Conservation (phyloP, 164 flowering plant species). For the Stephania cephalantha region DNA sequence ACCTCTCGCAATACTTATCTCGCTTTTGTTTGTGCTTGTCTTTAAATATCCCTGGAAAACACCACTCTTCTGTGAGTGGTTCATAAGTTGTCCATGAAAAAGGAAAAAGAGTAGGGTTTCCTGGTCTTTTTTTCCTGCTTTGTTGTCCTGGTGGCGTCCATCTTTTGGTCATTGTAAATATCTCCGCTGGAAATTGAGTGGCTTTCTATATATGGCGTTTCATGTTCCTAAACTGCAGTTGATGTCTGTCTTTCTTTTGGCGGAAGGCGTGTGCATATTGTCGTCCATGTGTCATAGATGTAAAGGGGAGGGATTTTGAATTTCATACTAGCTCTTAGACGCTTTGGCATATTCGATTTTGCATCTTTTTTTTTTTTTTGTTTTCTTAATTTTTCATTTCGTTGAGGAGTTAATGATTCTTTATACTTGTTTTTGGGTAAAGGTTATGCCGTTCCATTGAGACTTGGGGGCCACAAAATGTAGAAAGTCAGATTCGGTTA, state of each 20-base stretch:
- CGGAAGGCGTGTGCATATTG: not conserved
- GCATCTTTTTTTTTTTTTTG: not conserved
- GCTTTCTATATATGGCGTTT: not conserved
- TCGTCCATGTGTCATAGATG: not conserved
- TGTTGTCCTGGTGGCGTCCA: not conserved
- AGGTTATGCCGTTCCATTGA: too few species aligned
- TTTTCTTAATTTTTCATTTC: not conserved
- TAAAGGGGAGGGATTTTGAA: not conserved
- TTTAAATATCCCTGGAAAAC: not conserved
- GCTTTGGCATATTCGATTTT: not conserved
- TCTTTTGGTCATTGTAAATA: not conserved
- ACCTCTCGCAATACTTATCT: not conserved
- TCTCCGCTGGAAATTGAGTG: not conserved
- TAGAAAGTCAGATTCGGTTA: too few species aligned
- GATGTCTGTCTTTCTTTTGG: not conserved
- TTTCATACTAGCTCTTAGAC: not conserved
- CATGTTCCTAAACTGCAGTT: not conserved
- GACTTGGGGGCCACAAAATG: too few species aligned
- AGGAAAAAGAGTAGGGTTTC: not conserved
- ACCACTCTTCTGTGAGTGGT: not conserved
- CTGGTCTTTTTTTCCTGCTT: not conserved
- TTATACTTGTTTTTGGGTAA: too few species aligned
- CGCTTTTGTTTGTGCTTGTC: not conserved
- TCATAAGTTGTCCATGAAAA: not conserved
- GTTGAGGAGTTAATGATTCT: too few species aligned